These are phyloP conservation scores for Aaosphaeria arxii DNA, from an alignment of 2,329 filamentous ascomycete genomes.

Conservation along the genomic window DNA sequence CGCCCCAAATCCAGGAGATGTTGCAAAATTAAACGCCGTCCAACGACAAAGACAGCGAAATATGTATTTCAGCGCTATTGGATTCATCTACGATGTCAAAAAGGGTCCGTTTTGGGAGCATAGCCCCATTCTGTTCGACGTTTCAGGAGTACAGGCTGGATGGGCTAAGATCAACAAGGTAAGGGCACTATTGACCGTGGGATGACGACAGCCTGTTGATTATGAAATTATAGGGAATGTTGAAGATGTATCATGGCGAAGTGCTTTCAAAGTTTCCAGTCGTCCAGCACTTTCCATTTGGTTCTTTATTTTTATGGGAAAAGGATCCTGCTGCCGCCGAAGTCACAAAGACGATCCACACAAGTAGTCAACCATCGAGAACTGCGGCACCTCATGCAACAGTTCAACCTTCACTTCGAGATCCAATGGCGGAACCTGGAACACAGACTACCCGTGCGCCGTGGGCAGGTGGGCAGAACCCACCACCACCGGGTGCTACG, in stretches of 20 bases:
- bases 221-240: conserved; percentile 67
- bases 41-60: conserved; percentile 42
- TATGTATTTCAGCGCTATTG: conserved; percentile 92
- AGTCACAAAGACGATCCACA: conserved; percentile 33
- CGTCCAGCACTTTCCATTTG: conserved; percentile 78
- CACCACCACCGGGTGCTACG: conserved; percentile 11
- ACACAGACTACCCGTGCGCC: conserved; percentile 7
- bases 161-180: conserved; percentile 94
- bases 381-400: conserved; percentile 11
- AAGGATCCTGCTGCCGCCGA: conserved; percentile 39
- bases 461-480: conserved; percentile 7
- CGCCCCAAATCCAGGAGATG: conserved; percentile 67
- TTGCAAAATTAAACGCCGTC: conserved; percentile 48
- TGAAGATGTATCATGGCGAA: conserved; percentile 99
- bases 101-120: conserved; percentile 93
- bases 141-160: conserved; percentile 81
- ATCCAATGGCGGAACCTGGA: conserved; percentile 19
- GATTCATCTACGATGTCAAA: conserved; percentile 97
- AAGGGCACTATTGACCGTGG: conserved; percentile 1
- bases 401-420: conserved; percentile 18
- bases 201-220: not conserved
- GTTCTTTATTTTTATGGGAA: conserved; percentile 49
- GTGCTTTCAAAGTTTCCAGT: conserved; percentile 96
- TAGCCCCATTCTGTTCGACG: conserved; percentile 89
- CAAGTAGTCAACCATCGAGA: conserved; percentile 32